Percentiles rank a stretch among this genome's conserved stretches.
Evolutionary conservation across 192 early-diverging fungal genomes (phyloP).

Genomic region (Phlyctochytrium planicorne): DNA sequence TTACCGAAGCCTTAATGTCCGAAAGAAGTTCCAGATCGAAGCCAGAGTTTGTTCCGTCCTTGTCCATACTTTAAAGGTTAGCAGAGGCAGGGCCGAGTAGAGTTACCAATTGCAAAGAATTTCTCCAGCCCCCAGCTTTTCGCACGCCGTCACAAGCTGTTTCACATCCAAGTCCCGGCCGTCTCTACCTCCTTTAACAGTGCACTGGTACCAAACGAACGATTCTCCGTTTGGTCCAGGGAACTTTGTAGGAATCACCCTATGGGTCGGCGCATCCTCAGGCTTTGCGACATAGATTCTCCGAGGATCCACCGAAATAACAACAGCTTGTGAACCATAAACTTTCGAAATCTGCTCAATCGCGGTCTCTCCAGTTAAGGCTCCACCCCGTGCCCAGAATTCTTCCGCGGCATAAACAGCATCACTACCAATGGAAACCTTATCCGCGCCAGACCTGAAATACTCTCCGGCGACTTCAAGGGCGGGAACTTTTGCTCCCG

Average conservation of each 20-base stretch:
- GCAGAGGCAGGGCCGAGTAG: not conserved
- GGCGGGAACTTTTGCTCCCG: constrained; percentile 64
- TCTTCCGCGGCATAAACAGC: constrained; percentile 97
- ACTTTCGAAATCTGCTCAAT: constrained; percentile 93
- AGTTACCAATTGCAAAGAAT: constrained; percentile 86
- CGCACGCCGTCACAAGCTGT: constrained; percentile 85
- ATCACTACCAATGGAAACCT: constrained; percentile 98
- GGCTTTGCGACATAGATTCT: constrained; percentile 86
- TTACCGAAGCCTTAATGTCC: constrained; percentile 74
- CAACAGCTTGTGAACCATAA: constrained; percentile 98
- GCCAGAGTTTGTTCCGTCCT: constrained; percentile 97
- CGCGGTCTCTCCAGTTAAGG: constrained; percentile 66
- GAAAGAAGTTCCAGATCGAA: constrained; percentile 86
- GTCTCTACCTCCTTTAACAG: constrained; percentile 96
- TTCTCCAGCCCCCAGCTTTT: constrained; percentile 93
- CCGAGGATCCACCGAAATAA: constrained; percentile 96
- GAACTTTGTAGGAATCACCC: constrained; percentile 64
- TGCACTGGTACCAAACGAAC: constrained; percentile 99
- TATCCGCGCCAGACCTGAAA: constrained; percentile 98
- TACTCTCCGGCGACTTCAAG: constrained; percentile 99
- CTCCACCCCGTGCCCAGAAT: constrained; percentile 59
- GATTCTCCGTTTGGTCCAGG: constrained; percentile 89
- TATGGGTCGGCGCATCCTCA: constrained; percentile 71
- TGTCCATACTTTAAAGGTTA: constrained; percentile 72
- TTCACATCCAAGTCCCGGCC: constrained; percentile 89